Conservation (phyloP, 441 rosid species). For the Gossypium davidsonii region DNA sequence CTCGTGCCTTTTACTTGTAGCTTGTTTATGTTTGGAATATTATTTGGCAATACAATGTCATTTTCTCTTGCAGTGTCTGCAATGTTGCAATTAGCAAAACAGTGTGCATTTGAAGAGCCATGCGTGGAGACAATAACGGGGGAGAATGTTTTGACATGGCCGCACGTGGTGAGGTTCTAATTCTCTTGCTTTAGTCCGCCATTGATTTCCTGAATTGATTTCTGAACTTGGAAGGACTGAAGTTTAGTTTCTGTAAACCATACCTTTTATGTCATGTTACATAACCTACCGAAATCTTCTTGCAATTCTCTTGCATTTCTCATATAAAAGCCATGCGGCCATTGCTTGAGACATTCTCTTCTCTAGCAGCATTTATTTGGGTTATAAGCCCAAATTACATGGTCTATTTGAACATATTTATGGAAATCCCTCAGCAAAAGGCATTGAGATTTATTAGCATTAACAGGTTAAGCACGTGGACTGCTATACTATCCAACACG, state of each 20-base stretch:
- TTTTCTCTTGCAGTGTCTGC: conserved; percentile 77
- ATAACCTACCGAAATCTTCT: background rate
- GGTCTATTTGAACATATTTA: background rate
- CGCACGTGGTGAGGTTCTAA: conserved; percentile 64
- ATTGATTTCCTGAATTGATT: background rate
- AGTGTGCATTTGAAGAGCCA: conserved; percentile 96
- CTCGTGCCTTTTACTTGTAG: background rate
- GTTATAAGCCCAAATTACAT: background rate
- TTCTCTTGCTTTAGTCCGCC: background rate
- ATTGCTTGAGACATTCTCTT: background rate
- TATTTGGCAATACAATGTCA: background rate
- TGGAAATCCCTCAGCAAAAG: background rate
- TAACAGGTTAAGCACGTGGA: conserved; percentile 79
- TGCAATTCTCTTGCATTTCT: background rate
- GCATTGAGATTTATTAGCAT: conserved; percentile 3
- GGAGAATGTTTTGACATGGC: conserved; percentile 90
- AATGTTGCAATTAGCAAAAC: conserved; percentile 90
- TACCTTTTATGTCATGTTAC: background rate
- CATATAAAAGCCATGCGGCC: background rate
- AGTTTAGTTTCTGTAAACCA: background rate
- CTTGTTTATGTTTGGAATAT: background rate
- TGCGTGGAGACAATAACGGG: conserved; percentile 83
- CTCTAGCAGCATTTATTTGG: background rate
- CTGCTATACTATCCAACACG: conserved; percentile 58
- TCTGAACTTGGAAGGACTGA: background rate